These are phyloP conservation scores for Alternaria arbusti DNA, from an alignment of 2,329 filamentous ascomycete species.

Conservation along the genomic window DNA sequence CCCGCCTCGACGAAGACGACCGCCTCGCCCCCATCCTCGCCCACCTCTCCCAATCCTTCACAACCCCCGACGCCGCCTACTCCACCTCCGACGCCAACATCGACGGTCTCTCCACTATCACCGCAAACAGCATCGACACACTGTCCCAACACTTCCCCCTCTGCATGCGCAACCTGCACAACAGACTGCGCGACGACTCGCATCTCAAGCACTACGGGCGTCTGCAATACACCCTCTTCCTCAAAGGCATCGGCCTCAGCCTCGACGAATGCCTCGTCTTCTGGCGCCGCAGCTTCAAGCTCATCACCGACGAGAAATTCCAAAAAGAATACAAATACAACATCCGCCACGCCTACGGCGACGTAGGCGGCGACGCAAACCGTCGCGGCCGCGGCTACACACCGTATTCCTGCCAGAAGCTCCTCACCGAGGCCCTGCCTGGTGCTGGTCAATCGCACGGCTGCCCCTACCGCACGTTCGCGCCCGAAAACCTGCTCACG, in stretches of 20 bases:
- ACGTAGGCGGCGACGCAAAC: constrained; percentile 91
- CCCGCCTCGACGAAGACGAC: constrained; percentile 94
- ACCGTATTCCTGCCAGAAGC: constrained; percentile 93
- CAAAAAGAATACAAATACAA: constrained; percentile 99
- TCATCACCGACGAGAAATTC: constrained; percentile 91
- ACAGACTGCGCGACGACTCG: constrained; percentile 80
- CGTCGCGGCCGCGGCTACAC: constrained; percentile 86
- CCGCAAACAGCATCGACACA: constrained; percentile 70
- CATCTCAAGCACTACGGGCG: constrained; percentile 94
- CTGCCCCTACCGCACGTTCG: constrained; percentile 96
- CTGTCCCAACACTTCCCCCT: constrained; percentile 83
- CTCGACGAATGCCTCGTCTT: constrained; percentile 92
- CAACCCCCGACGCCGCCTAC: constrained; percentile 86
- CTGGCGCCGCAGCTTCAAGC: constrained; percentile 86
- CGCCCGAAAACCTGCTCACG: constrained; percentile 79
- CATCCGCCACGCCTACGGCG: constrained; percentile 90
- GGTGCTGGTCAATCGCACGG: constrained; percentile 89
- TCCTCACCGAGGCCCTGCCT: constrained; percentile 86
- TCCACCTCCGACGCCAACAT: constrained; percentile 73
- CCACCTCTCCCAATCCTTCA: constrained; percentile 94
- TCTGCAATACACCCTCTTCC: constrained; percentile 92
- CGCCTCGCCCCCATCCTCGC: constrained; percentile 77
- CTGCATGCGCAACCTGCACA: constrained; percentile 93
- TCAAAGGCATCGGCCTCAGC: constrained; percentile 91
- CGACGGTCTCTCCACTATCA: constrained; percentile 72